phyloP scores from a whole-genome alignment of 176 grass and related monocot species.

The Hordeum marinum region DNA sequence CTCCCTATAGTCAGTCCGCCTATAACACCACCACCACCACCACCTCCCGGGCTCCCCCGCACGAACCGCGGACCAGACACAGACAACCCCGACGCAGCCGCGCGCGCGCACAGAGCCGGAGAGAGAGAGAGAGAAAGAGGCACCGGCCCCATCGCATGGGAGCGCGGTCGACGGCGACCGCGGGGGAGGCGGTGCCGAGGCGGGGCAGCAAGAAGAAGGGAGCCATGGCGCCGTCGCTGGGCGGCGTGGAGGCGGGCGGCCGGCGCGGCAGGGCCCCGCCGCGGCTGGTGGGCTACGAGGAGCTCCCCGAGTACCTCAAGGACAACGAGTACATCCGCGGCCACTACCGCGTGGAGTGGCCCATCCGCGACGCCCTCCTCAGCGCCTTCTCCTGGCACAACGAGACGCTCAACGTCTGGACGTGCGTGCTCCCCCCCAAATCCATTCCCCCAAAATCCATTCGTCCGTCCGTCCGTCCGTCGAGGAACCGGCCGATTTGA shows the following conservation, averaged over 20 bases:
- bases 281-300: conserved; percentile 74
- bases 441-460: no score
- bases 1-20: background rate
- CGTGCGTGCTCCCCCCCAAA: conserved; percentile 27
- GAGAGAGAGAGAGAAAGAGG: background rate
- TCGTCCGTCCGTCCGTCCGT: background rate
- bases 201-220: background rate
- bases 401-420: conserved; percentile 99
- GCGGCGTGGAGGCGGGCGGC: background rate
- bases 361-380: conserved; percentile 73
- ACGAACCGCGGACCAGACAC: background rate
- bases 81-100: background rate
- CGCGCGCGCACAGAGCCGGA: background rate
- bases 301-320: conserved; percentile 85
- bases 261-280: background rate
- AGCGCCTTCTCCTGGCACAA: conserved; percentile 99
- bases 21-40: background rate
- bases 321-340: conserved; percentile 94
- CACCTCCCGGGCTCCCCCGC: background rate
- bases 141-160: conserved; percentile 25
- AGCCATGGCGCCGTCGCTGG: conserved; percentile 9
- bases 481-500: background rate
- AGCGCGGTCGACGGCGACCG: conserved; percentile 17
- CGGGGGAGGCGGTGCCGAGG: conserved; percentile 26
- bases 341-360: conserved; percentile 86